Percentiles rank a stretch among this genome's conserved stretches.
These are phyloP conservation scores for Coniochaeta ligniaria DNA, from an alignment of 2,329 filamentous ascomycete species.

Conservation along the genomic window DNA sequence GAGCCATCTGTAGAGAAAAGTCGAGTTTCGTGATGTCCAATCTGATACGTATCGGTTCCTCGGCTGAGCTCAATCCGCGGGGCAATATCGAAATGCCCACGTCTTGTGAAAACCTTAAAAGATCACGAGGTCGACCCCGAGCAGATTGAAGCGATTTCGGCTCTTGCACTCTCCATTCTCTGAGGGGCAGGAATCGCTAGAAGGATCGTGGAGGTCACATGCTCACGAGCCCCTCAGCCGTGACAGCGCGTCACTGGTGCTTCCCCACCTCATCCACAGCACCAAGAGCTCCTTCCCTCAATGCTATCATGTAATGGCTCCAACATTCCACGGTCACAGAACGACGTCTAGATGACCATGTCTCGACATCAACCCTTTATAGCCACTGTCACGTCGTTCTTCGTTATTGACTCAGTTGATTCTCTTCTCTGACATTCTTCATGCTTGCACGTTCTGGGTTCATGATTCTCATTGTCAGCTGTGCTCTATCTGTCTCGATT, in stretches of 20 bases:
- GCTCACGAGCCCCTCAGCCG: not conserved
- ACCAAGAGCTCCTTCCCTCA: not conserved
- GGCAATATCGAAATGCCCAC: too few relatives aligned
- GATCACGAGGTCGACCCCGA: too few relatives aligned
- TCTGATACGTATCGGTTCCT: too few relatives aligned
- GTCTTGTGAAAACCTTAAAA: too few relatives aligned
- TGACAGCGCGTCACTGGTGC: not conserved
- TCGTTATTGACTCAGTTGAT: not conserved
- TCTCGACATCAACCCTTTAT: not conserved
- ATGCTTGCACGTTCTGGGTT: not conserved
- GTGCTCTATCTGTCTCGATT: not conserved
- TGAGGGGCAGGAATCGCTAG: not conserved
- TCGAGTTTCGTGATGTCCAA: too few relatives aligned
- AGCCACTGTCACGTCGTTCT: not conserved
- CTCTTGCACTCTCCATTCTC: not conserved
- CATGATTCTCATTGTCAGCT: not conserved
- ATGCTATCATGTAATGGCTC: not conserved
- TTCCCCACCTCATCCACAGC: not conserved
- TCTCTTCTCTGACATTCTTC: not conserved
- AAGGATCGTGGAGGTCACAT: not conserved
- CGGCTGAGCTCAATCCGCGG: too few relatives aligned
- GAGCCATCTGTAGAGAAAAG: too few relatives aligned
- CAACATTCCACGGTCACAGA: not conserved
- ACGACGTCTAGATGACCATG: not conserved
- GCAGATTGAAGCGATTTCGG: too few relatives aligned